These are phyloP conservation scores for Arctium lappa DNA, from an alignment of 129 eudicot genomes.

Conservation along the genomic window DNA sequence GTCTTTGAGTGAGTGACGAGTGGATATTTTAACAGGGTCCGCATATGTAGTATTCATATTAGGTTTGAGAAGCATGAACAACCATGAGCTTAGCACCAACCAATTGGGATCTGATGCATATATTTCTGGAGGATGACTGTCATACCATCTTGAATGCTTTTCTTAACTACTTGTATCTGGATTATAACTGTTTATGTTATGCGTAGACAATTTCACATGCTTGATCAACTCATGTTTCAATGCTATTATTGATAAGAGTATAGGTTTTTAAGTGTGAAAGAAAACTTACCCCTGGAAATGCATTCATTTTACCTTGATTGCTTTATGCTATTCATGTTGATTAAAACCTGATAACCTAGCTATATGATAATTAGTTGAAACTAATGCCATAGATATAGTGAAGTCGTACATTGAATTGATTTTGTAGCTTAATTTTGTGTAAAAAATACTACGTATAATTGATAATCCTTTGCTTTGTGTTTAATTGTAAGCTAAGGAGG, in stretches of 20 bases:
- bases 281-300: constrained; percentile 3
- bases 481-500: not conserved
- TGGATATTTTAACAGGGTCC: too few species aligned
- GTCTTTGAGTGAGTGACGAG: too few species aligned
- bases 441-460: not conserved
- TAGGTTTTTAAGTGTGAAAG: constrained; percentile 3
- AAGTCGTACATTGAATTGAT: not conserved
- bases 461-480: not conserved
- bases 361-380: not conserved
- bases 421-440: not conserved
- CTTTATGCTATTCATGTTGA: not conserved
- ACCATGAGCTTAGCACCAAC: too few species aligned
- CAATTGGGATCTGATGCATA: too few species aligned
- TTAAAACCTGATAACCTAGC: not conserved
- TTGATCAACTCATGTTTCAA: too few species aligned
- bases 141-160: too few species aligned
- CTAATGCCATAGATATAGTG: not conserved
- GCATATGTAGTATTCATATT: too few species aligned
- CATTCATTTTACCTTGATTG: not conserved
- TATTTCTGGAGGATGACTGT: too few species aligned
- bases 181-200: too few species aligned
- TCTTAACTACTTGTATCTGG: too few species aligned
- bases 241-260: not conserved
- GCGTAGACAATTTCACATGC: too few species aligned
- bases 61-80: too few species aligned